Percentiles rank a stretch among this genome's conserved stretches.
These are phyloP conservation scores for Ophiocordyceps sinensis DNA, from an alignment of 2,329 filamentous ascomycete species.

Conservation along the genomic window DNA sequence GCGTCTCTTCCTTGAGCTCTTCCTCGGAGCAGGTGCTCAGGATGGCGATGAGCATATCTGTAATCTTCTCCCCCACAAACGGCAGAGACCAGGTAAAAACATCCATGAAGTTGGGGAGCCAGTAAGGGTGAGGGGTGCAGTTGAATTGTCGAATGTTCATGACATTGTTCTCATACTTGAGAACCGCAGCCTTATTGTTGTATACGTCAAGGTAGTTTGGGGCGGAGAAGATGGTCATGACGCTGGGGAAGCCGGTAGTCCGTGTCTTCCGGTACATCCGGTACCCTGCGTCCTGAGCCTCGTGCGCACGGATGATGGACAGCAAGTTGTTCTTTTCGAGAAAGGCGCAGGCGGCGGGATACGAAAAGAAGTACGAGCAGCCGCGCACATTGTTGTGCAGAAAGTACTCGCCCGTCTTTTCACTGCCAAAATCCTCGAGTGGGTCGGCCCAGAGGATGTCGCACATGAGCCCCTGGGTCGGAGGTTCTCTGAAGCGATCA, in stretches of 20 bases:
- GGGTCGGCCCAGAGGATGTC: conserved; percentile 98
- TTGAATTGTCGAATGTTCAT: conserved; percentile 99
- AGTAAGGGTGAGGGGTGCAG: conserved; percentile 97
- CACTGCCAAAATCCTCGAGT: conserved; percentile 94
- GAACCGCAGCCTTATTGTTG: conserved; percentile 97
- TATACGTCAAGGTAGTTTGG: conserved; percentile 98
- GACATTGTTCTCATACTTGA: conserved; percentile 99
- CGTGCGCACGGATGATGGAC: conserved; percentile 93
- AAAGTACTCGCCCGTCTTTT: conserved; percentile 96
- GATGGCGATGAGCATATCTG: conserved; percentile 98
- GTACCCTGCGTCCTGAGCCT: conserved; percentile 96
- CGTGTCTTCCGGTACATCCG: conserved; percentile 98
- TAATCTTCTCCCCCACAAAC: conserved; percentile 98
- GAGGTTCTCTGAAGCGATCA: conserved; percentile 93
- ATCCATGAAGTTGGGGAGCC: conserved; percentile 99
- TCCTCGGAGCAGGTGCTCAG: conserved; percentile 99
- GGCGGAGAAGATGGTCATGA: conserved; percentile 99
- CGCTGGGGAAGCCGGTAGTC: conserved; percentile 94
- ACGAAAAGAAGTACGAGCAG: conserved; percentile 99
- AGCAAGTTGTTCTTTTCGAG: conserved; percentile 97
- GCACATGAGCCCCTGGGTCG: conserved; percentile 96
- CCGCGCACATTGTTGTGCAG: conserved; percentile 96
- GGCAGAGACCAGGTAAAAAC: conserved; percentile 99
- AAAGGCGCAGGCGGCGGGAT: conserved; percentile 92
- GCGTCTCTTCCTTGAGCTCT: conserved; percentile 77